These are phyloP conservation scores for Stramenopiles sp. DNA, from an alignment of 352 stramenopile genomes.

Conservation along the genomic window DNA sequence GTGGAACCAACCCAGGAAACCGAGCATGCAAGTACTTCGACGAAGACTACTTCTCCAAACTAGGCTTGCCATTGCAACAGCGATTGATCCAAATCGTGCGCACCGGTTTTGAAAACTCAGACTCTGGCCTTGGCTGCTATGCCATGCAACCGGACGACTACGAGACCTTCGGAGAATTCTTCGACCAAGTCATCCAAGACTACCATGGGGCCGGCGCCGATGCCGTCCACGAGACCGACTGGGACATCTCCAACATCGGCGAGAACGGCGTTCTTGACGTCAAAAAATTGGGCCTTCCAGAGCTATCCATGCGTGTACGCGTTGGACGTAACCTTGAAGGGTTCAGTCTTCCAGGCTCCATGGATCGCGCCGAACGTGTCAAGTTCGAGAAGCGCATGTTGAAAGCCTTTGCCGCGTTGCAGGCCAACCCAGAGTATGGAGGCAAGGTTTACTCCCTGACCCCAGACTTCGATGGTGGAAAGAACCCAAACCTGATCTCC, in stretches of 20 bases:
- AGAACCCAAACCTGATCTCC: conserved; percentile 30
- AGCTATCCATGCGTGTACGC: conserved; percentile 44
- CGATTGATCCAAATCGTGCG: too few species aligned
- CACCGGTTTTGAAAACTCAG: conserved; percentile 30
- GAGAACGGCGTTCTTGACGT: conserved; percentile 26
- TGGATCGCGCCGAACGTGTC: conserved; percentile 46
- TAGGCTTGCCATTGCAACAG: too few species aligned
- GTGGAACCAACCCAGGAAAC: too few species aligned
- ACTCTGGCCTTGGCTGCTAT: conserved; percentile 29
- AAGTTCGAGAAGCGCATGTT: conserved; percentile 59
- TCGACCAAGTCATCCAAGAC: conserved; percentile 31
- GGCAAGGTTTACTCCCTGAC: conserved; percentile 56
- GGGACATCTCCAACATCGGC: conserved; percentile 18
- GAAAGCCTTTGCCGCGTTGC: conserved; percentile 44
- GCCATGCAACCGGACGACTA: conserved; percentile 31
- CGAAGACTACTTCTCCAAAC: too few species aligned
- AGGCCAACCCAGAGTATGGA: conserved; percentile 34
- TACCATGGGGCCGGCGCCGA: conserved; percentile 28
- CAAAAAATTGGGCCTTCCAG: conserved; percentile 28
- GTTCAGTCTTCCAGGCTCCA: conserved; percentile 48
- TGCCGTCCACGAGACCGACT: conserved; percentile 25
- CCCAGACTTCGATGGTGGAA: too few species aligned
- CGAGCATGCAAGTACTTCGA: too few species aligned
- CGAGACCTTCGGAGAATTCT: conserved; percentile 30
- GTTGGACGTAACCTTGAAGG: conserved; percentile 53